phyloP scores from a whole-genome alignment of 2,329 filamentous ascomycete species.

The Coleophoma eucalyptorum region DNA sequence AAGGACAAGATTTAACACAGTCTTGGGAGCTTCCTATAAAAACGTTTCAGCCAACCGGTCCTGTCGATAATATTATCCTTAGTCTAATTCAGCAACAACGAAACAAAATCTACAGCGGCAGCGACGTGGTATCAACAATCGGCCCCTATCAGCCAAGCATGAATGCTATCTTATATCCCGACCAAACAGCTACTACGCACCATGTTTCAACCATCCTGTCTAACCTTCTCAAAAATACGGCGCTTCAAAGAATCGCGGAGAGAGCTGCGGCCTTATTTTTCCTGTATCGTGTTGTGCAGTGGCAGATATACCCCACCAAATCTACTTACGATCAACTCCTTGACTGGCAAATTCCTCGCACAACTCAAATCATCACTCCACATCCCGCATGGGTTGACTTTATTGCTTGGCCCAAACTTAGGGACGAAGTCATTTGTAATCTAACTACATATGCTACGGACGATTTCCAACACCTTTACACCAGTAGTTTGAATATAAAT shows the following conservation, averaged over 20 bases:
- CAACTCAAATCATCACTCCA: conserved; percentile 25
- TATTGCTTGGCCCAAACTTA: conserved; percentile 31
- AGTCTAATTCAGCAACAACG: conserved; percentile 33
- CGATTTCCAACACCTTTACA: conserved; percentile 33
- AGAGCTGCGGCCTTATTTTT: conserved; percentile 14
- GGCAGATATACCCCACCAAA: conserved; percentile 20
- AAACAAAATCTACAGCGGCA: conserved; percentile 24
- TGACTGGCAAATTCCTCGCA: conserved; percentile 15
- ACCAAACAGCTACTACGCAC: conserved; percentile 19
- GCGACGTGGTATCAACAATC: conserved; percentile 23
- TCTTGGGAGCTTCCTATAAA: conserved; percentile 31
- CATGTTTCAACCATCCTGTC: conserved; percentile 24
- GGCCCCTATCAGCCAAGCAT: conserved; percentile 30
- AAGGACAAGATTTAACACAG: conserved; percentile 11
- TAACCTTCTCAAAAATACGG: conserved; percentile 16
- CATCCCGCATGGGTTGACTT: conserved; percentile 26
- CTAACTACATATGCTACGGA: conserved; percentile 32
- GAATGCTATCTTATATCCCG: conserved; percentile 28
- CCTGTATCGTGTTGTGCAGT: conserved; percentile 18
- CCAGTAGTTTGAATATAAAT: conserved; percentile 28
- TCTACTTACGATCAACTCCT: conserved; percentile 15
- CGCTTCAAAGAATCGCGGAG: conserved; percentile 11
- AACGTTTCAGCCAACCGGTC: conserved; percentile 25
- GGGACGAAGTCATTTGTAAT: conserved; percentile 30
- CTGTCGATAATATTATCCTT: conserved; percentile 30